Percentiles rank a stretch among this genome's conserved stretches.
Evolutionary conservation across 495 filamentous ascomycete genomes (phyloP).

Genomic region (Xylaria cubensis): DNA sequence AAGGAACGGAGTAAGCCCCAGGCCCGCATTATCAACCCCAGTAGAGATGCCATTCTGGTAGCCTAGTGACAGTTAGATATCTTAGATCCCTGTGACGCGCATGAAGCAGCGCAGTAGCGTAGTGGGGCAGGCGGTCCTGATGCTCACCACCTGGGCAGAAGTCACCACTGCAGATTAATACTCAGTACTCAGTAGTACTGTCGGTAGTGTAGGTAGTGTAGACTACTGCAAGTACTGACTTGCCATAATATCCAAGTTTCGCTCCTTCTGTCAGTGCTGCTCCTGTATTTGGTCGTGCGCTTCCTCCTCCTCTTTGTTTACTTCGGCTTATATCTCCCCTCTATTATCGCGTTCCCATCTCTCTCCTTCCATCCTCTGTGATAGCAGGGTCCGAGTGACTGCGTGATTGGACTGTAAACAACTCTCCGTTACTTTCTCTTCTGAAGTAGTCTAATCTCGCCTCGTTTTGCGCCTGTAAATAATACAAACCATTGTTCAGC

Average conservation of each 20-base stretch:
- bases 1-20: neutral
- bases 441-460: neutral
- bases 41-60: constrained; percentile 10
- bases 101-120: constrained; percentile 26
- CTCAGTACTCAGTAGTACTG: neutral
- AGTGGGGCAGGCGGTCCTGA: constrained; percentile 28
- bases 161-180: constrained; percentile 6
- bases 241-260: constrained; percentile 8
- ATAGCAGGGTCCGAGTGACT: neutral
- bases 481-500: neutral
- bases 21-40: neutral
- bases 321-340: constrained; percentile 4
- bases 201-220: neutral
- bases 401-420: constrained; percentile 18
- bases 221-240: neutral
- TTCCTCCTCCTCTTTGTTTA: constrained; percentile 23
- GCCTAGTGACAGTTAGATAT: constrained; percentile 11
- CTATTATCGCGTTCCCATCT: constrained; percentile 8
- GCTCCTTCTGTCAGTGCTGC: neutral
- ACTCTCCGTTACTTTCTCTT: neutral
- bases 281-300: constrained; percentile 15
- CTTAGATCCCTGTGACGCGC: constrained; percentile 28
- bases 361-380: neutral
- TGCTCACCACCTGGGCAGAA: constrained; percentile 2
- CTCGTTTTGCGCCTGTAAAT: constrained; percentile 3